A percentile compares a stretch with the other conserved stretches of the same genome.
phyloP scores from a whole-genome alignment of 1,284 basidiomycete genomes.

The Neonothopanus nambi region DNA sequence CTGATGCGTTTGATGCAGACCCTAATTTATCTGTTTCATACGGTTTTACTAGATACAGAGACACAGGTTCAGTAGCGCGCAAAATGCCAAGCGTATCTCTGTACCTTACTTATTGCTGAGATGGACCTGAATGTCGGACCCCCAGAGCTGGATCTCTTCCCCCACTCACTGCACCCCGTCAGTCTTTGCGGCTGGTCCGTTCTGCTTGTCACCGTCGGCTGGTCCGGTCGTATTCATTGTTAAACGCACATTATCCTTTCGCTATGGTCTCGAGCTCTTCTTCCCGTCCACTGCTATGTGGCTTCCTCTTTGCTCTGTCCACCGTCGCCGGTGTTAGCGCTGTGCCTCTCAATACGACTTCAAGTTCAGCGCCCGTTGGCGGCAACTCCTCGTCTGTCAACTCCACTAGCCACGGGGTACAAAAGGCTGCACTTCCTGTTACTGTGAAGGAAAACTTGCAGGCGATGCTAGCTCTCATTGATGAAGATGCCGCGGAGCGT shows the following conservation, averaged over 20 bases:
- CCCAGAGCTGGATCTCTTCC: neutral
- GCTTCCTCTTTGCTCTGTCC: neutral
- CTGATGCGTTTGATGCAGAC: too few species aligned
- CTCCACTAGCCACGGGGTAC: too few species aligned
- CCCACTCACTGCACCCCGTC: neutral
- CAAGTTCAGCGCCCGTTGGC: too few species aligned
- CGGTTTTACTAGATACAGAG: neutral
- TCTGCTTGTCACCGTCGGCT: conserved; percentile 3
- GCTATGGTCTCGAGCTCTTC: neutral
- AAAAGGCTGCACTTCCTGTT: too few species aligned
- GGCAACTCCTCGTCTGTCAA: too few species aligned
- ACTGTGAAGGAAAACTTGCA: too few species aligned
- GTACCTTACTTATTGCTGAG: neutral
- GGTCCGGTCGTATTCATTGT: neutral
- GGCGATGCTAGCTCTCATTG: neutral
- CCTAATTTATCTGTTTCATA: neutral
- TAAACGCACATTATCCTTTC: neutral
- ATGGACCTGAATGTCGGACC: neutral
- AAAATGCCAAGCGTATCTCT: neutral
- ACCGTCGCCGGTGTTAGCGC: neutral
- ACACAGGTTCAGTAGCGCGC: neutral
- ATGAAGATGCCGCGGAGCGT: neutral
- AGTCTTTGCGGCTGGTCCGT: conserved; percentile 19
- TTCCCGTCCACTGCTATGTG: neutral
- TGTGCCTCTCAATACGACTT: neutral